These are phyloP conservation scores for Russula sp. DNA, from an alignment of 768 basidiomycete species.

Conservation along the genomic window DNA sequence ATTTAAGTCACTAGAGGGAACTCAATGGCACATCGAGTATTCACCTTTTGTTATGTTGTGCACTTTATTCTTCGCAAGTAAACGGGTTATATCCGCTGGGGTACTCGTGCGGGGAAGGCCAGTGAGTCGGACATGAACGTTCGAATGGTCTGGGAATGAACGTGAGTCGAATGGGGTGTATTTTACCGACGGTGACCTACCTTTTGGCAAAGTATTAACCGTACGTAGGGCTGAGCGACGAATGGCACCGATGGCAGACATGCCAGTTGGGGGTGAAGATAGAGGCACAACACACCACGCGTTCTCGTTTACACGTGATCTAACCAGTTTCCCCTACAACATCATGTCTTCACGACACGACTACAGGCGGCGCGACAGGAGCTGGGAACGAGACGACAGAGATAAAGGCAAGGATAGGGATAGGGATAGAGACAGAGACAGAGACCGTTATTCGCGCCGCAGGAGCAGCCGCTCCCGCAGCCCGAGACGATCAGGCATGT, in stretches of 20 bases:
- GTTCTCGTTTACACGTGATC: constrained; percentile 17
- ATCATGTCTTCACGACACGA: constrained; percentile 39
- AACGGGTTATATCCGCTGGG: constrained; percentile 26
- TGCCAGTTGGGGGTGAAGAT: neutral
- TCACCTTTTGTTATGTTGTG: constrained; percentile 25
- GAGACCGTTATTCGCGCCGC: constrained; percentile 28
- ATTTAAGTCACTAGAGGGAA: neutral
- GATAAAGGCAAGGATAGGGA: constrained; percentile 30
- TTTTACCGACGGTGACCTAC: neutral
- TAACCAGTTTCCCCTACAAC: neutral
- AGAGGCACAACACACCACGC: neutral
- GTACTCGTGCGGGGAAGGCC: constrained; percentile 28
- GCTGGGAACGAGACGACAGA: constrained; percentile 34
- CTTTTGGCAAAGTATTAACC: neutral
- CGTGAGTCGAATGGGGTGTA: neutral
- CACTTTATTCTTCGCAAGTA: constrained; percentile 21
- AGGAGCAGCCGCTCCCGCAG: constrained; percentile 32
- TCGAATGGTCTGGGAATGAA: constrained; percentile 17
- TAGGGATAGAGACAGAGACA: constrained; percentile 28
- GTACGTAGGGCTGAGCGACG: constrained; percentile 1
- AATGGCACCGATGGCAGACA: constrained; percentile 13
- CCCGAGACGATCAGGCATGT: constrained; percentile 29
- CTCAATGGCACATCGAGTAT: neutral
- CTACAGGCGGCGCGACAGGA: constrained; percentile 36
- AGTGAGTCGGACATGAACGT: constrained; percentile 18